Conservation (phyloP, 2,329 filamentous ascomycete genomes). For the Immersiporthe knoxdaviesiana region DNA sequence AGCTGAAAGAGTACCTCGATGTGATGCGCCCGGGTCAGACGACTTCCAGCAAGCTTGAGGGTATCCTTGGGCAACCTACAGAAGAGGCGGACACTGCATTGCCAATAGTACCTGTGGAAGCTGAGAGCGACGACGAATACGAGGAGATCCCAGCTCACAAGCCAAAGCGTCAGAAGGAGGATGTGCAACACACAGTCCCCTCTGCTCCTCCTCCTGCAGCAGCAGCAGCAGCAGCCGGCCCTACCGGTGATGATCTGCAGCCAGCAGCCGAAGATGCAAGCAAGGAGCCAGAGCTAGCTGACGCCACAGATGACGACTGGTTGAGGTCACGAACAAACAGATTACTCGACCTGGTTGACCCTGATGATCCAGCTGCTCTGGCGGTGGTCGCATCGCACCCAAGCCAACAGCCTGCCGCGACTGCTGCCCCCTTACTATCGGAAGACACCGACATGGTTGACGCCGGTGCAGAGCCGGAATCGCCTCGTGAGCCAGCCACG, state of each 20-base stretch:
- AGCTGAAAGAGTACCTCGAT: constrained; percentile 83
- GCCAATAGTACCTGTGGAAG: constrained; percentile 42
- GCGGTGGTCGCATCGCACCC: constrained; percentile 32
- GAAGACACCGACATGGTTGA: constrained; percentile 28
- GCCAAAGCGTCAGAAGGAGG: constrained; percentile 45
- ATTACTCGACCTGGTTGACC: constrained; percentile 80
- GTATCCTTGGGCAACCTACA: constrained; percentile 38
- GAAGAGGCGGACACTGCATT: constrained; percentile 20
- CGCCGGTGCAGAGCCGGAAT: constrained; percentile 31
- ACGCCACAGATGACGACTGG: constrained; percentile 84
- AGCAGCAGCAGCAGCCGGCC: constrained; percentile 18
- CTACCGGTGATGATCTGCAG: constrained; percentile 18
- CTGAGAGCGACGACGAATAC: constrained; percentile 76
- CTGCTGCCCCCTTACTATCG: constrained; percentile 20
- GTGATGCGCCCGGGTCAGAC: constrained; percentile 75
- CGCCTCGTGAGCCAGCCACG: constrained; percentile 21
- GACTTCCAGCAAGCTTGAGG: constrained; percentile 63
- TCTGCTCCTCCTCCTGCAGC: constrained; percentile 3
- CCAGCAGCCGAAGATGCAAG: constrained; percentile 16
- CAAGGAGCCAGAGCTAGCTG: constrained; percentile 29
- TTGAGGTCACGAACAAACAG: constrained; percentile 85
- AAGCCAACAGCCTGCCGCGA: constrained; percentile 30
- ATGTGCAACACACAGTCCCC: constrained; percentile 27
- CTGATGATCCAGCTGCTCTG: constrained; percentile 55
- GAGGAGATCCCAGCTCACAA: constrained; percentile 64